Evolutionary conservation across 2,329 filamentous ascomycete species (phyloP), one percentile per base, ranked within the genome.

Genomic region (Samsoniella hepiali): DNA sequence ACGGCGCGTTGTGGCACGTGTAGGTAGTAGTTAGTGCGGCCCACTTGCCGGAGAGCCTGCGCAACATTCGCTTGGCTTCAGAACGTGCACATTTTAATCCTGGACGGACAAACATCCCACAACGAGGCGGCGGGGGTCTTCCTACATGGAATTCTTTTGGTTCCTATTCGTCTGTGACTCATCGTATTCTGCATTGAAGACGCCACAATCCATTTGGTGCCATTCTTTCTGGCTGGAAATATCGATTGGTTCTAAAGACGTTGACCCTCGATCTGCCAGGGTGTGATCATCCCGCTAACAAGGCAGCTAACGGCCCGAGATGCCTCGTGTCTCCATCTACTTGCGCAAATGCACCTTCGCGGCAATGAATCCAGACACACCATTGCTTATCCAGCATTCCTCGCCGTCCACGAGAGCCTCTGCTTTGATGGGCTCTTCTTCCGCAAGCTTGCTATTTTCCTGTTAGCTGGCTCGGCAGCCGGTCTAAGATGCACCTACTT

Each of bases 371-470:
- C 94, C 94, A 67, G 90, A 84, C 1, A 94, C 89, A 0, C 91
- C 93, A 74, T 94, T 97, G 74, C 93, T 97, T 60, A 97, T 77
- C 90, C 92, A 96, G 66, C 93, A 90, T 60, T 88, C 82, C 74
- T 97, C 93, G 1, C 88, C 91, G 67, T 91, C 81, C 3, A 80
- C 72, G 13, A 97, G 74, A 7, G 87, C 87, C 13, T 81, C 77
- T 2, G 79, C 79, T n/a, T 74, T 74, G 17, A 97, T 79, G 3
- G 78, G 74, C 66, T 87, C 83, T 71, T 96, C 90, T 36, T 82
- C 79, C 60, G 85, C 93, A 51, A 95, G 77, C 0, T 76, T 78
- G 64, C 82, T 85, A 56, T 38, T 22, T 9, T n/a, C 8, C 17
- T n/a, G 17, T 57, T 47, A 34, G 40, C 17, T 50, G 6, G 27